Percentiles rank a stretch among this genome's conserved stretches.
These are phyloP conservation scores for Petrea volubilis DNA, from an alignment of 257 asterid species.

Conservation along the genomic window DNA sequence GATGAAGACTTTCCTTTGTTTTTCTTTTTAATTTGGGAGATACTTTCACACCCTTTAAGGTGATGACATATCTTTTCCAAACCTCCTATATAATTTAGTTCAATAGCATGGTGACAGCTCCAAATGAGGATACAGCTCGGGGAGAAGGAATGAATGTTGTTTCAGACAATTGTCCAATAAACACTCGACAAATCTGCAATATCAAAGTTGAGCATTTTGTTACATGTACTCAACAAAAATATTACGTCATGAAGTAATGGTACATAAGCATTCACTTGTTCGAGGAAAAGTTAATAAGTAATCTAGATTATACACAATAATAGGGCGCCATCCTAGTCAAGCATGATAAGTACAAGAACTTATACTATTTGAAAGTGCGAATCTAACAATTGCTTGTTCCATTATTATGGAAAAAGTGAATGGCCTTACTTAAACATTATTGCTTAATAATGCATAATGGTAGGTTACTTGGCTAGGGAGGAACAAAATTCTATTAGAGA, in stretches of 20 bases:
- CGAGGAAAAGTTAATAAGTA: too few relatives aligned
- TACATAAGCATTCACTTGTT: too few relatives aligned
- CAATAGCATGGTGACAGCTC: conserved; percentile 42
- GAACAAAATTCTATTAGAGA: too few relatives aligned
- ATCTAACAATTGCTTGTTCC: too few relatives aligned
- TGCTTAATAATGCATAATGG: too few relatives aligned
- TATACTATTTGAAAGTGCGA: too few relatives aligned
- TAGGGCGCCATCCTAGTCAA: too few relatives aligned
- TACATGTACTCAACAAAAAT: conserved; percentile 22
- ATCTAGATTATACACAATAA: too few relatives aligned
- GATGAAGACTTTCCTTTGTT: conserved; percentile 43
- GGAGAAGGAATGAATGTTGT: conserved; percentile 54
- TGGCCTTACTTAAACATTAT: too few relatives aligned
- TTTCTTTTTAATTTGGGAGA: conserved; percentile 45
- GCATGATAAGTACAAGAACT: too few relatives aligned
- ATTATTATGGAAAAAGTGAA: too few relatives aligned
- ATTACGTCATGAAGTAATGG: conserved; percentile 3
- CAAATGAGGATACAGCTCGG: conserved; percentile 62
- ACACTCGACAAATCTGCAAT: conserved; percentile 71
- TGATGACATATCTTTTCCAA: conserved; percentile 52
- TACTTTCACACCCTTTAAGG: conserved; percentile 43
- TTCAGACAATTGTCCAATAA: conserved; percentile 66
- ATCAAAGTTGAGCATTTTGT: conserved; percentile 20
- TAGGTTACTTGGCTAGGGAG: too few relatives aligned
- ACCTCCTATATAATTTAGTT: conserved; percentile 41